These are phyloP conservation scores for Endothia cerciana DNA, from an alignment of 2,329 filamentous ascomycete genomes.

Conservation along the genomic window DNA sequence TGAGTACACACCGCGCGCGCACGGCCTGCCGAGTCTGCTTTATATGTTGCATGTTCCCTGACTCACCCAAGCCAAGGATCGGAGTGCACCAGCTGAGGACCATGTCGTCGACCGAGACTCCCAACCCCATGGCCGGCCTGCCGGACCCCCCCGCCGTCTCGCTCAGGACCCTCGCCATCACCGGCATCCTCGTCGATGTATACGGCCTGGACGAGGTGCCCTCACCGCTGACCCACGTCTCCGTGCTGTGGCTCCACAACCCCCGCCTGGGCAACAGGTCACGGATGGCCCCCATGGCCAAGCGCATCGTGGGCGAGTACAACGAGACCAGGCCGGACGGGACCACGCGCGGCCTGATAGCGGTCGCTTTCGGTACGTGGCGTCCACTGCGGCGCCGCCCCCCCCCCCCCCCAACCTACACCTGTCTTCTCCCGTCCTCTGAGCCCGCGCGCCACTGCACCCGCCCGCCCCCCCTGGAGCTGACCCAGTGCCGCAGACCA, in stretches of 20 bases:
- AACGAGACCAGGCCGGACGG: constrained; percentile 47
- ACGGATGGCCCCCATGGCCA: constrained; percentile 76
- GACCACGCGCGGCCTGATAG: constrained; percentile 66
- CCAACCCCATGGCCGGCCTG: constrained; percentile 35
- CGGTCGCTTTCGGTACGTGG: constrained; percentile 66
- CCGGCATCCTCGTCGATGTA: constrained; percentile 77
- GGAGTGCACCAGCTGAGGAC: neutral
- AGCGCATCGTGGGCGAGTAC: constrained; percentile 71
- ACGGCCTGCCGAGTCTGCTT: neutral
- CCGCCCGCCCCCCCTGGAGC: neutral
- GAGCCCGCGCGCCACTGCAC: neutral
- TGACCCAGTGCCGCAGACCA: constrained; percentile 62
- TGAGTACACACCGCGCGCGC: neutral
- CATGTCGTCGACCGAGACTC: constrained; percentile 10
- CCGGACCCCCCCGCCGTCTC: constrained; percentile 59
- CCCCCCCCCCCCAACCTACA: too few relatives aligned
- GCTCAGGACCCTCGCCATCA: constrained; percentile 68
- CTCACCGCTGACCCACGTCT: constrained; percentile 55
- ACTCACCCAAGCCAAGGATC: neutral
- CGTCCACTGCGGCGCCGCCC: too few relatives aligned
- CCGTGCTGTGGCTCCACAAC: constrained; percentile 91
- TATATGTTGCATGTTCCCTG: neutral
- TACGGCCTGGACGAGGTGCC: constrained; percentile 80
- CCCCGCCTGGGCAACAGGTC: constrained; percentile 72
- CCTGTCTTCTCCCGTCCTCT: too few relatives aligned